Evolutionary conservation across 148 eudicot genomes (phyloP).

Genomic region (Rhododendron griersonianum): DNA sequence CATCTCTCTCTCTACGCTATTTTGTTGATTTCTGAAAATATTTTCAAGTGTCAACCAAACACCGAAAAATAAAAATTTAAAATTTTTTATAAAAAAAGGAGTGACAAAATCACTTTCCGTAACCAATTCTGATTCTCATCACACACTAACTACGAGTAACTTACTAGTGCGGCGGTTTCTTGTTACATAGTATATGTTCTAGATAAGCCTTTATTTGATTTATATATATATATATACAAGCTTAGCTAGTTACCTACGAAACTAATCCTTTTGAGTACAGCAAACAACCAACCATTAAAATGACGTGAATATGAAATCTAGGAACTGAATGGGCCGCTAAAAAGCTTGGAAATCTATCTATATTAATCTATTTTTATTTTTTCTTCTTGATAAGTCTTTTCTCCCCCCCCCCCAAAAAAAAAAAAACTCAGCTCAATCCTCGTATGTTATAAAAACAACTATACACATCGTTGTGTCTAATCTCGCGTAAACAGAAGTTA

Average conservation of each 20-base stretch:
- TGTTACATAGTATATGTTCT: background rate
- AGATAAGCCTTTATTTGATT: background rate
- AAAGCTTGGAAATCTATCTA: background rate
- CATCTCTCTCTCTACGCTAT: too few species aligned
- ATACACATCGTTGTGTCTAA: background rate
- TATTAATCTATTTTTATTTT: background rate
- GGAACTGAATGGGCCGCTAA: background rate
- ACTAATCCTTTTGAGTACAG: too few species aligned
- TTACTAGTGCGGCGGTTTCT: too few species aligned
- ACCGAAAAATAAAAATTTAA: too few species aligned
- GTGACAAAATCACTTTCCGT: background rate
- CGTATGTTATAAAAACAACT: background rate
- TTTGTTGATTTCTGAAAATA: too few species aligned
- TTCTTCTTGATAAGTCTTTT: background rate
- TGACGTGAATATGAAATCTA: background rate
- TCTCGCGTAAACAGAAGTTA: background rate
- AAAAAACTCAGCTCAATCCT: background rate
- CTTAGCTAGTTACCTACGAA: too few species aligned
- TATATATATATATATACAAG: too few species aligned
- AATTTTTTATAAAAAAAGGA: too few species aligned
- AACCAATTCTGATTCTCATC: background rate
- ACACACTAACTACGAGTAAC: too few species aligned
- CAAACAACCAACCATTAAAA: background rate
- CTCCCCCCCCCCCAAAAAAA: too few species aligned
- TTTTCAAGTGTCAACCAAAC: too few species aligned